Base-by-base conservation (phyloP, 1,284 basidiomycete species). In the Apiotrichum gamsii region DNA sequence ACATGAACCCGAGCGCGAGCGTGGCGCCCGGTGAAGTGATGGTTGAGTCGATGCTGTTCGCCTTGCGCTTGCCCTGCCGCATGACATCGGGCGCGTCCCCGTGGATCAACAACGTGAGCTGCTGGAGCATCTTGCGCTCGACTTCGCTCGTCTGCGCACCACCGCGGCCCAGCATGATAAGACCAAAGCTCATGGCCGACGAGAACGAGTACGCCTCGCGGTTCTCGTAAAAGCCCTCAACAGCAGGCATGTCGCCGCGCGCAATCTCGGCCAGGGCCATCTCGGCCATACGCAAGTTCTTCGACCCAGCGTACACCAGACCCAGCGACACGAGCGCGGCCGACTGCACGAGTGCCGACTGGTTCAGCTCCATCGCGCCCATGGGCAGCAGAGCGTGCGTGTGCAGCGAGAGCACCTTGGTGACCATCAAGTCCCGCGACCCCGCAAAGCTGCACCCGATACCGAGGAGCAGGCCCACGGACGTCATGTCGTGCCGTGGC, bases 151-250 rank as follows among this genome's bases (percentile, higher is more conserved):
- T 62, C 15, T 62, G 54, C 8, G 62, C 75, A 0, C 82, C 80
- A 0, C 90, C 90, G 58, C 83, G 85, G 8, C 89, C 91, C 5
- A 98, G 79, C 84, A 96, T 93, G 68, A 95, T 86, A 78, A 96
- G 85, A 0, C 95, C 95, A 62, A 95, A 95, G 0, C 87, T 83
- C 35, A 96, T 78, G 4, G 87, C 88, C 1, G 90, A 84, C 2
- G 88, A 82, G 56, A 91, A 83, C 0, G 90, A 87, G 66, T 97
- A 98, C 0, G 90, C 84, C 65, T 98, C 95, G 28, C 87, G 80
- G 64, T 88, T 81, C 52, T 90, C 87, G 54, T 83, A 84, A 59
- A 82, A 87, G 31, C 85, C 76, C 56, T 95, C 89, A 0, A 85
- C 82, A 47, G 84, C 84, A 3, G 81, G 79, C 19, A 93, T 78